Conservation (phyloP, 441 rosid species). For the Erodium trifolium region DNA sequence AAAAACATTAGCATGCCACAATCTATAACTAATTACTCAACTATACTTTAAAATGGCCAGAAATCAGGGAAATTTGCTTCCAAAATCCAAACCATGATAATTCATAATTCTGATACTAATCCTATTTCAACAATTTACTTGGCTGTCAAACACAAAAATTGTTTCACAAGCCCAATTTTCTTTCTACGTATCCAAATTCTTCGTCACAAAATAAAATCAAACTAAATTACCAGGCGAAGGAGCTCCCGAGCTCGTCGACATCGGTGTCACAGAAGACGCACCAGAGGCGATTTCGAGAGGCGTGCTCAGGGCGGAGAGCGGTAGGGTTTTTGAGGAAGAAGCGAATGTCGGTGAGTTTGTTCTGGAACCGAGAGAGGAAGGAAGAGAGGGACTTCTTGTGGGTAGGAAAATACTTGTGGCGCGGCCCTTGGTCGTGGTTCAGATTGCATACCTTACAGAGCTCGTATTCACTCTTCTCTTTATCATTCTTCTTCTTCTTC, state of each 20-base stretch:
- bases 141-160: background rate
- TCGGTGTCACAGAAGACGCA: slow-evolving; percentile 75
- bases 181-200: too few species aligned
- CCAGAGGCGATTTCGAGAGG: slow-evolving; percentile 52
- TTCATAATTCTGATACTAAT: too few species aligned
- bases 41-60: background rate
- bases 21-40: background rate
- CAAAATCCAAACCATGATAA: too few species aligned
- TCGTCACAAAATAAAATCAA: background rate
- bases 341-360: slow-evolving; percentile 47
- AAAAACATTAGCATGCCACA: background rate
- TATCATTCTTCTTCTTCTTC: too few species aligned
- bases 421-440: slow-evolving; percentile 62
- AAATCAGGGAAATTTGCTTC: too few species aligned
- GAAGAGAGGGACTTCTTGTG: slow-evolving; percentile 50
- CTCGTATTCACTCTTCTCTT: slow-evolving; percentile 31
- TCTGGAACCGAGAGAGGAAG: slow-evolving; percentile 51
- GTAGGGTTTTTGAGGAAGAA: slow-evolving; percentile 61
- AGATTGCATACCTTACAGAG: slow-evolving; percentile 59
- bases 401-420: slow-evolving; percentile 69
- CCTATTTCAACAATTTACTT: too few species aligned
- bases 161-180: too few species aligned
- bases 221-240: slow-evolving; percentile 53
- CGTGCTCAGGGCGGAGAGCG: slow-evolving; percentile 31
- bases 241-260: slow-evolving; percentile 50